Evolutionary conservation across 495 filamentous ascomycete species (phyloP), one percentile per base, ranked within the genome.

Genomic region (Penicillium desertorum): DNA sequence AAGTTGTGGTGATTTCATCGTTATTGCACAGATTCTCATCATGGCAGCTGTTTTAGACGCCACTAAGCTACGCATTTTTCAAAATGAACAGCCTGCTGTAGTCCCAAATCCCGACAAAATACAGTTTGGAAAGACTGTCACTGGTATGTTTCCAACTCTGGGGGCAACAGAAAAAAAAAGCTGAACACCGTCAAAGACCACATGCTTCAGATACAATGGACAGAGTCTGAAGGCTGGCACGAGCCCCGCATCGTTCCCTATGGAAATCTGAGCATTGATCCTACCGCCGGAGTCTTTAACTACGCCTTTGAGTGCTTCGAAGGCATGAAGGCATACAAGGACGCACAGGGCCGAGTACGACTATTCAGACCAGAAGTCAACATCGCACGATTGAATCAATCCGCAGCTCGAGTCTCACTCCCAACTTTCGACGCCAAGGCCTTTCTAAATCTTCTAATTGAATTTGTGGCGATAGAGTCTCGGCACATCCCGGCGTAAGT

Each of bases 281-380:
- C 90, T 9, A 87, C 84, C 5, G 86, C 89, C 14, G 85, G 82
- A 25, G 83, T 86, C 25, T 82, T 94, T 32, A 88, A 94, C 72
- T 94, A 94, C 69, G 90, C 90, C 7, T 91, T 87, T 32, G 86
- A 90, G 62, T 93, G 90, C 73, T 93, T 93, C 73, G 90, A 94
- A 67, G 90, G 90, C 25, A 77, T 92, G 70, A 94, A 93, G 69
- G 82, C 81, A 36, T 92, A 91, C 76, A 86, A 88, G 55, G 89
- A 88, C 34, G 34, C 23, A 23, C 86, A 93, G 70, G 87, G 87
- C 37, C 81, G 81, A 47, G 73, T 92, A 25, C 87, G 90, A 27
- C 72, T 93, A 37, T 94, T 95, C 79, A 83, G 90, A 39, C 86
- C 88, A 4, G 71, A 86, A 52, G 70, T 79, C 48, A 95, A 95